phyloP scores from a whole-genome alignment of 2,329 filamentous ascomycete species.

The Xylariaceae sp. region DNA sequence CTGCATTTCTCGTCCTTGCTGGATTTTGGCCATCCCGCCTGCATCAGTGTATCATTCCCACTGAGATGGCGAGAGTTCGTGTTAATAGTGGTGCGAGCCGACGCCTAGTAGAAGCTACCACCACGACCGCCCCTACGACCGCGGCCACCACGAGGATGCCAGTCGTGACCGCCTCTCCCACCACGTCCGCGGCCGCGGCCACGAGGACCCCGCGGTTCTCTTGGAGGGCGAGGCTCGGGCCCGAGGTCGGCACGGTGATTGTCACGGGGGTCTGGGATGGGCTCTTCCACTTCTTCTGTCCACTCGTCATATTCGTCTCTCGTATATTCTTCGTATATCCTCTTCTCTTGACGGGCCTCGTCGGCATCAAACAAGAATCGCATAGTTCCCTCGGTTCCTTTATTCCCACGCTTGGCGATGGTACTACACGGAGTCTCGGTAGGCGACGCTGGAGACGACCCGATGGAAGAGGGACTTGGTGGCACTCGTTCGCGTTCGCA shows the following conservation, averaged over 20 bases:
- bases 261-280: slow-evolving; percentile 33
- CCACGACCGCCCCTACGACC: slow-evolving; percentile 27
- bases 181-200: slow-evolving; percentile 20
- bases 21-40: not conserved
- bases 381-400: slow-evolving; percentile 64
- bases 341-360: slow-evolving; percentile 69
- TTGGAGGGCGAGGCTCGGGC: slow-evolving; percentile 23
- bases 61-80: no score
- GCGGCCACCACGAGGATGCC: slow-evolving; percentile 27
- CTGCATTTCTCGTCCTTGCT: no score
- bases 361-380: slow-evolving; percentile 86
- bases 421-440: slow-evolving; percentile 27
- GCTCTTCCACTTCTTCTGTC: slow-evolving; percentile 73
- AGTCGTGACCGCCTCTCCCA: slow-evolving; percentile 27
- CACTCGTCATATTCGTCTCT: slow-evolving; percentile 74
- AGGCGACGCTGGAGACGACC: slow-evolving; percentile 37
- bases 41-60: no score
- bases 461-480: slow-evolving; percentile 34
- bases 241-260: slow-evolving; percentile 25
- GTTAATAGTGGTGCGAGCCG: no score
- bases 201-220: slow-evolving; percentile 23
- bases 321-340: slow-evolving; percentile 65
- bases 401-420: slow-evolving; percentile 34
- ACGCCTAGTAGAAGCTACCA: slow-evolving; percentile 22
- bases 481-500: slow-evolving; percentile 43